These are phyloP conservation scores for Zygoascus meyerae DNA, from an alignment of 1,139 yeast genomes.

Conservation along the genomic window DNA sequence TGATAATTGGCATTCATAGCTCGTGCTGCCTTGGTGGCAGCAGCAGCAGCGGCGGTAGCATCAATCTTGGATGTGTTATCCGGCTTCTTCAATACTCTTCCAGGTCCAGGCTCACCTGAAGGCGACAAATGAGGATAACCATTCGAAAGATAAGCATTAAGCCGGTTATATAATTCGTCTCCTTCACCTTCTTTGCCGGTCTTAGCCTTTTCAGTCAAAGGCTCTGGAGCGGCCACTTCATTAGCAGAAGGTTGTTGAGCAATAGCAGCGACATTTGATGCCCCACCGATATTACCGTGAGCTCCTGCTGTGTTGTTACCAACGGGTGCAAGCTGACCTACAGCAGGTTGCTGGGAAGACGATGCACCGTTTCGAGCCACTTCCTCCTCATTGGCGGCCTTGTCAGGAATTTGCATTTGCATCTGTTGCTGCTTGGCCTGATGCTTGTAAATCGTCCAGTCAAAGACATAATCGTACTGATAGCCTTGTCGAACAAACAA, in stretches of 20 bases:
- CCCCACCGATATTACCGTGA: background rate
- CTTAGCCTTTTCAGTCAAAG: conserved; percentile 3
- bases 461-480: conserved; percentile 90
- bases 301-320: background rate
- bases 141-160: conserved; percentile 8
- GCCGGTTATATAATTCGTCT: conserved; percentile 7
- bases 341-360: conserved; percentile 2
- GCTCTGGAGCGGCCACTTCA: conserved; percentile 10
- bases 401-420: conserved; percentile 14
- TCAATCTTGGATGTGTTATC: conserved; percentile 16
- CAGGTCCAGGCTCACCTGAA: conserved; percentile 2
- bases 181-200: conserved; percentile 6
- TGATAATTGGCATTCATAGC: conserved; percentile 11
- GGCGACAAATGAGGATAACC: conserved; percentile 3
- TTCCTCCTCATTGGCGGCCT: conserved; percentile 15
- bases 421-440: conserved; percentile 31
- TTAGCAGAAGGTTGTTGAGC: background rate
- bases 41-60: conserved; percentile 22
- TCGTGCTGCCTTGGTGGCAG: conserved; percentile 17
- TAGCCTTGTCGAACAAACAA: conserved; percentile 83
- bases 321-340: background rate
- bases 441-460: conserved; percentile 91
- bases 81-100: conserved; percentile 1
- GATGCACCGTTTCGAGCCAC: conserved; percentile 11
- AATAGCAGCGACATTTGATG: background rate